Conservation (phyloP, 352 stramenopile species). For the Globisporangium splendens region DNA sequence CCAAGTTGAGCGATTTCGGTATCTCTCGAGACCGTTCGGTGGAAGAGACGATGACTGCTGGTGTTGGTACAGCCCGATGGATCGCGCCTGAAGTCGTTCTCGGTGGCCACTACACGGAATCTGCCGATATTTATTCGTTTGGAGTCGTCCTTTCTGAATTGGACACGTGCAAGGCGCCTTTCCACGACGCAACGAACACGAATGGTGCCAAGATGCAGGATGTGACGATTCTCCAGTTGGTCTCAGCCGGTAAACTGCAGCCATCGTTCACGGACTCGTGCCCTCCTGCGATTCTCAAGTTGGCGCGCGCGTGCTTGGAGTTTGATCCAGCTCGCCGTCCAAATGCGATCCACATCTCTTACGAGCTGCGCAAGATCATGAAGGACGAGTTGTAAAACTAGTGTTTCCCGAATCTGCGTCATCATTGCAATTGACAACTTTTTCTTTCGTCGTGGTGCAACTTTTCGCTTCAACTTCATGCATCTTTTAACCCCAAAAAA, state of each 20-base stretch:
- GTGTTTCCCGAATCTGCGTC: neutral
- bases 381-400: conserved; percentile 52
- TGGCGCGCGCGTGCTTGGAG: conserved; percentile 55
- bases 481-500: too few relatives aligned
- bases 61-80: conserved; percentile 48
- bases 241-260: conserved; percentile 68
- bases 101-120: conserved; percentile 48
- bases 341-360: conserved; percentile 74
- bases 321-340: conserved; percentile 65
- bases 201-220: conserved; percentile 62
- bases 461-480: too few relatives aligned
- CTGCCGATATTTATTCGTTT: conserved; percentile 55
- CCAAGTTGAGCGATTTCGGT: conserved; percentile 71
- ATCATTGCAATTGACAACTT: neutral
- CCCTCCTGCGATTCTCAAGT: conserved; percentile 29
- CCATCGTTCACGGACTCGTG: conserved; percentile 51
- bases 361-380: conserved; percentile 76
- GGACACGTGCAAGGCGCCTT: conserved; percentile 63
- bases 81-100: conserved; percentile 55
- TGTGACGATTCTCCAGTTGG: conserved; percentile 56
- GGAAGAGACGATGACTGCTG: conserved; percentile 64
- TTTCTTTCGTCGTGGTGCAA: neutral
- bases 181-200: conserved; percentile 55
- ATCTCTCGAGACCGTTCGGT: conserved; percentile 56
- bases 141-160: conserved; percentile 63